phyloP scores from a whole-genome alignment of 1,284 basidiomycete genomes.

The Moesziomyces antarcticus region DNA sequence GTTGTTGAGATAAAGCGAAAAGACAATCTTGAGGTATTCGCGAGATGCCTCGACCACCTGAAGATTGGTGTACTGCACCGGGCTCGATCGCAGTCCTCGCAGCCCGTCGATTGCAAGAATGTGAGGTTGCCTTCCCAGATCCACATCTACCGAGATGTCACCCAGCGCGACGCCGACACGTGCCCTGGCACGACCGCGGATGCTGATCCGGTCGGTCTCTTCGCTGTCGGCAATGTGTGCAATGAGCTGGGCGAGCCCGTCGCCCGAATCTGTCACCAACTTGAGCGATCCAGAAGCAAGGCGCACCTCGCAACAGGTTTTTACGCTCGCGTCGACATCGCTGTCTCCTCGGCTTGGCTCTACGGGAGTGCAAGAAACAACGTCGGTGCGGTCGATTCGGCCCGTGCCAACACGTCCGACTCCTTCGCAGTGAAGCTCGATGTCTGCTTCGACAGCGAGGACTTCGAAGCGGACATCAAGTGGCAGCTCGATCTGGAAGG shows the following conservation, averaged over 20 bases:
- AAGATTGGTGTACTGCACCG: slow-evolving; percentile 53
- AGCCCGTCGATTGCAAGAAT: slow-evolving; percentile 32
- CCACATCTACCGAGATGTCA: slow-evolving; percentile 41
- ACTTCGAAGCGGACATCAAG: slow-evolving; percentile 43
- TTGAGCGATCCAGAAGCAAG: slow-evolving; percentile 33
- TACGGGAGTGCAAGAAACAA: slow-evolving; percentile 18
- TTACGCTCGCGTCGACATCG: background rate
- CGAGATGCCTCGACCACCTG: slow-evolving; percentile 46
- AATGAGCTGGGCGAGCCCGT: slow-evolving; percentile 43
- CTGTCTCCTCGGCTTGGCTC: slow-evolving; percentile 1
- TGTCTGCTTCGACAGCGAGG: slow-evolving; percentile 34
- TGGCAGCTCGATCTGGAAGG: slow-evolving; percentile 46
- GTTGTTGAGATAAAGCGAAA: slow-evolving; percentile 57
- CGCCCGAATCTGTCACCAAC: slow-evolving; percentile 18
- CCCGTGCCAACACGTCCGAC: slow-evolving; percentile 47
- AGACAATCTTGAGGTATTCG: slow-evolving; percentile 46
- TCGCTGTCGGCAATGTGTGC: slow-evolving; percentile 51
- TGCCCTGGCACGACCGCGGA: slow-evolving; percentile 43
- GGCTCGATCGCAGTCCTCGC: slow-evolving; percentile 39
- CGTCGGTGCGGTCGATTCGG: slow-evolving; percentile 24
- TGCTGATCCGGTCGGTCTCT: slow-evolving; percentile 45
- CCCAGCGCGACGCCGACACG: slow-evolving; percentile 47
- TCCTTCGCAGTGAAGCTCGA: slow-evolving; percentile 54
- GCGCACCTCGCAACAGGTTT: slow-evolving; percentile 15
- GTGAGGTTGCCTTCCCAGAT: slow-evolving; percentile 37